Conservation (phyloP, 2,329 filamentous ascomycete species). For the Emergomyces pasteurianus region DNA sequence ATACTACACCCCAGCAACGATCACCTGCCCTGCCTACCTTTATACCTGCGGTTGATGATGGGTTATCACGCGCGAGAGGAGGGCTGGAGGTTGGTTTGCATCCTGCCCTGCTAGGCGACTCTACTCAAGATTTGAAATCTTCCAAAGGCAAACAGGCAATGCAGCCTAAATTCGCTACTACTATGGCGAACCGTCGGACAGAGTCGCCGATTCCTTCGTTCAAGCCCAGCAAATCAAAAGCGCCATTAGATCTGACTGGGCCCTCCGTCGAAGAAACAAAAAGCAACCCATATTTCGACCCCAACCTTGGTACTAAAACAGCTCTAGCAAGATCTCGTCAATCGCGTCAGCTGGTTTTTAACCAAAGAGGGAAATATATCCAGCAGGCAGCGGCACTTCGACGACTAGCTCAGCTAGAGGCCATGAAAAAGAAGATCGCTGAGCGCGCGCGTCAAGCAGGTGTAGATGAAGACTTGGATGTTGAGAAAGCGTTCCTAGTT, state of each 20-base stretch:
- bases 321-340: conserved; percentile 50
- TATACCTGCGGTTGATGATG: conserved; percentile 37
- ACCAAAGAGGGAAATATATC: conserved; percentile 94
- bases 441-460: conserved; percentile 79
- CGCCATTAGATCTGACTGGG: conserved; percentile 45
- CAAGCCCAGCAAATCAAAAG: conserved; percentile 34
- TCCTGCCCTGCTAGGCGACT: conserved; percentile 53
- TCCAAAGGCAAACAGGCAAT: conserved; percentile 30
- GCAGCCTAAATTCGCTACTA: conserved; percentile 43
- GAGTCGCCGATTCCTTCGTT: conserved; percentile 29
- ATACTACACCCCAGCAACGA: conserved; percentile 35
- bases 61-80: conserved; percentile 43
- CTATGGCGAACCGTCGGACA: conserved; percentile 42
- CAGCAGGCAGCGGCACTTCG: conserved; percentile 83
- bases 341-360: conserved; percentile 72
- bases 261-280: conserved; percentile 47
- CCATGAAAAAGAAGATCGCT: conserved; percentile 88
- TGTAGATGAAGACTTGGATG: conserved; percentile 79
- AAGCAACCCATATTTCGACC: conserved; percentile 75
- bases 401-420: conserved; percentile 76
- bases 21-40: conserved; percentile 23
- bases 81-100: conserved; percentile 66
- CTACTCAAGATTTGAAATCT: conserved; percentile 33
- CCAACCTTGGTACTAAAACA: conserved; percentile 50
- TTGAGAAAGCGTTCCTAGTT: conserved; percentile 80